Base-by-base conservation (phyloP, 176 grass and related monocot genomes). In the Elymus sibiricus region DNA sequence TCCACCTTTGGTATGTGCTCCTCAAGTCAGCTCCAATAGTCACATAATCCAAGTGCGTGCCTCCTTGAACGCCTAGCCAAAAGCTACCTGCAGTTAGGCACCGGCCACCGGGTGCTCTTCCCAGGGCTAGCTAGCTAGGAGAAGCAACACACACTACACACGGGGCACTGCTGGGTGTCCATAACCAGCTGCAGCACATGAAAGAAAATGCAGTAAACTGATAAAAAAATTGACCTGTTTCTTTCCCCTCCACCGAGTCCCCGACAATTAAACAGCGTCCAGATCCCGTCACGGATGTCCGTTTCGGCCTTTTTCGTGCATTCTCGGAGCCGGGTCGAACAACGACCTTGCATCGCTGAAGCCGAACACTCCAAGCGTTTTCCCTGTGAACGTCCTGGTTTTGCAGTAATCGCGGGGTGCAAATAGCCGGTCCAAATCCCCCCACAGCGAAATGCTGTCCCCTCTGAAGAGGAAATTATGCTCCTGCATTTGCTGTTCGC, bases 201-300 rank as follows among this genome's bases (percentile, higher is more conserved):
- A 32, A 49, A 49, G 46, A 49, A 79, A 15, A 71, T 27, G 38
- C 25, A 69, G n/a, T 46, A 62, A 83, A 14, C 16, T 71, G 14
- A 5, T 14, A 49, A 15, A 0, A 49, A 35, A 5, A 0, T 49
- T 16, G 46, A 49, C 46, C 1, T 15, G 44, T 47, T 47, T 47
- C 44, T 47, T 62, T 14, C 44, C 24, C 46, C 46, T 76, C 26
- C 5, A 49, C 79, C 14, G 44, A 87, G 55, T 74, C 32, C 63
- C 73, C 67, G 84, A 47, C 66, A 79, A 65, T 64, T 81, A 74
- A 34, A 74, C 83, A 44, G 14, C 44, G 74, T 90, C 89, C 59
- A 84, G 51, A 87, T 87, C 89, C 27, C 69, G 67, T 85, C 89
- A 80, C 76, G 22, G 76, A 84, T 75, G 85, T 9, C 28, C 51